Base-by-base conservation (phyloP, 2,329 filamentous ascomycete species). In the Knufia petricola region DNA sequence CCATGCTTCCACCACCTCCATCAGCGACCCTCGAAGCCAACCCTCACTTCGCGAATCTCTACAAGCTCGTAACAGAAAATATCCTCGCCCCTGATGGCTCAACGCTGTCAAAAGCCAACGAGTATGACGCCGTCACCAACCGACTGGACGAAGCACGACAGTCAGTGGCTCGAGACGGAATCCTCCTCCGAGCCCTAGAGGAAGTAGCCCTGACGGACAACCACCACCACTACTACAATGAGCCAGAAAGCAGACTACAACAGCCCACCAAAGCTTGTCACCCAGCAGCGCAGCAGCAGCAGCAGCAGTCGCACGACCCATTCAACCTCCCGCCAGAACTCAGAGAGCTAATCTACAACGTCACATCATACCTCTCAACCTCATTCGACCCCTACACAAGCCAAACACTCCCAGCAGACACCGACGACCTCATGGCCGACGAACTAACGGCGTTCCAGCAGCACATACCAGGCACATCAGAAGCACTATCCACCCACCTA, bases 1-100 rank as follows among this genome's bases (percentile, higher is more conserved):
- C n/a, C 32, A 71, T 71, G 69, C 64, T 71, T 8, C 67, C 68
- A 31, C 65, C 66, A 39, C 66, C 66, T 38, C 63, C 69, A 34
- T 63, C 63, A 3, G 55, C 59, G 20, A 63, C 68, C 45, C 60
- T 70, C 19, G 60, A 63, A 23, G 59, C 60, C 4, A 70, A 71
- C 46, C 66, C 67, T 6, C 61, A 65, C 43, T 71, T 71, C 44
- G 66, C 69, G 51, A 61, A 59, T 37, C 55, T 70, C 7, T 66
- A 70, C 52, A 61, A 66, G 37, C 60, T 66, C 32, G 41, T 71
- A 1, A 69, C 65, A 1, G 61, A 55, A 1, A 57, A 60, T 7
- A 37, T 69, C 2, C 57, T 71, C 23, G 65, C 66, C 39, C 54
- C 61, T 1, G 67, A 71, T 63, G 67, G 62, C 38, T 69, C 67